Conservation (phyloP, 2,329 filamentous ascomycete genomes). For the Penicillium sumatraense region DNA sequence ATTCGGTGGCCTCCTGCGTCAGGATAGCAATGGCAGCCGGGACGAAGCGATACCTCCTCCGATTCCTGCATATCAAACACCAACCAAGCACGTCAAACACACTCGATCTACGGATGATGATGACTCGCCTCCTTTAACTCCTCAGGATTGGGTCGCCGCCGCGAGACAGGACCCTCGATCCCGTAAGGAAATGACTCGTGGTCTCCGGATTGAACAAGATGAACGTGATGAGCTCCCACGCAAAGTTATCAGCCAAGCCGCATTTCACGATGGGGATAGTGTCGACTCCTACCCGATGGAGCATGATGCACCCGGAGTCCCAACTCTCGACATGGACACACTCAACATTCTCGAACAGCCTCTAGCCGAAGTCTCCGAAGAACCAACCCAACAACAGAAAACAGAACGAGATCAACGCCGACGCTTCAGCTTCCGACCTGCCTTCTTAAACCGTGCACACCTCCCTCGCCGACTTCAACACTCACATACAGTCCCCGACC, state of each 20-base stretch:
- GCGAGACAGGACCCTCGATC: constrained; percentile 33
- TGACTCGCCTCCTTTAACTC: constrained; percentile 41
- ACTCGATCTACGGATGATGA: constrained; percentile 7
- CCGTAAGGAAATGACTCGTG: constrained; percentile 17
- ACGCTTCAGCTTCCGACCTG: constrained; percentile 41
- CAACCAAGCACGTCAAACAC: constrained; percentile 21
- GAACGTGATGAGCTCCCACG: constrained; percentile 7
- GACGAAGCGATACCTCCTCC: constrained; percentile 27
- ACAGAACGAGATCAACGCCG: constrained; percentile 32
- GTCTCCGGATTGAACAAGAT: constrained; percentile 7
- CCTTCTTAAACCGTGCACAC: constrained; percentile 39
- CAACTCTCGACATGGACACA: constrained; percentile 36
- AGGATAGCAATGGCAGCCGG: constrained; percentile 23
- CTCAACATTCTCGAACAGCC: constrained; percentile 34
- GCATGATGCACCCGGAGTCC: constrained; percentile 29
- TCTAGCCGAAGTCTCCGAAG: constrained; percentile 9
- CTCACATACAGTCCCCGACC: constrained; percentile 29
- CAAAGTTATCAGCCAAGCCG: constrained; percentile 24
- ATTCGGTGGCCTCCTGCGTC: constrained; percentile 28
- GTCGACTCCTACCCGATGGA: constrained; percentile 32
- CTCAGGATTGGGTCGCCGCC: constrained; percentile 49
- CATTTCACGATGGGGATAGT: constrained; percentile 33
- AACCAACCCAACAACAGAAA: constrained; percentile 22
- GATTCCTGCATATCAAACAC: constrained; percentile 28
- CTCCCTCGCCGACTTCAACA: constrained; percentile 30